Conservation (phyloP, 2,329 filamentous ascomycete species). For the Arachnomyces sp. region DNA sequence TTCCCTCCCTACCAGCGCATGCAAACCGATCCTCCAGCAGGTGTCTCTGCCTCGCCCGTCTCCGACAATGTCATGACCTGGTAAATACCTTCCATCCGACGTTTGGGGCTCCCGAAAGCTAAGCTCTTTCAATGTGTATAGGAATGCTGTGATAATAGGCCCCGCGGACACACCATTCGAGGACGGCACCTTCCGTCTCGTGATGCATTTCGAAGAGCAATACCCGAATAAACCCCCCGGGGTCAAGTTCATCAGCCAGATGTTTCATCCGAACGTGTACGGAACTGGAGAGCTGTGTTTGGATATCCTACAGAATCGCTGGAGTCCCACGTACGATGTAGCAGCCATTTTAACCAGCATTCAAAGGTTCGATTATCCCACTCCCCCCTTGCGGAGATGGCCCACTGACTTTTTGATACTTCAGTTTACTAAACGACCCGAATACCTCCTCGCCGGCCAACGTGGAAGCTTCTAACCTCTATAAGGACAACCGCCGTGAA, state of each 20-base stretch:
- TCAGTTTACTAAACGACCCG: slow-evolving; percentile 87
- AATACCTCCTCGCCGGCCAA: slow-evolving; percentile 98
- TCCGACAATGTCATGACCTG: slow-evolving; percentile 97
- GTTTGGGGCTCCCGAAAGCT: slow-evolving; percentile 15
- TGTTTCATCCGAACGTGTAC: slow-evolving; percentile 99
- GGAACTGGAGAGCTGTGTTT: slow-evolving; percentile 92
- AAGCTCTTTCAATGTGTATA: slow-evolving; percentile 33
- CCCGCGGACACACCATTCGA: slow-evolving; percentile 96
- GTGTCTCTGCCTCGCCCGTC: slow-evolving; percentile 91
- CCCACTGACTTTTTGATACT: slow-evolving; percentile 3
- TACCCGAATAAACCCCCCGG: slow-evolving; percentile 97
- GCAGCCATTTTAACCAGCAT: slow-evolving; percentile 95
- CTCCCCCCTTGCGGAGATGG: background rate
- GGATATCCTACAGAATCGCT: slow-evolving; percentile 94
- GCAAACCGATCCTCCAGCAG: slow-evolving; percentile 96
- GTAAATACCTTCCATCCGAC: slow-evolving; percentile 42
- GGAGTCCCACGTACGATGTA: slow-evolving; percentile 98
- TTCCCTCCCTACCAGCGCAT: slow-evolving; percentile 60
- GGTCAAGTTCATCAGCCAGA: slow-evolving; percentile 97
- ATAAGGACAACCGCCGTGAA: slow-evolving; percentile 96
- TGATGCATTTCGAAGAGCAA: slow-evolving; percentile 99
- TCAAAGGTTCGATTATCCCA: slow-evolving; percentile 61
- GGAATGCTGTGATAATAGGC: slow-evolving; percentile 98
- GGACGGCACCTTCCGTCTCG: slow-evolving; percentile 92
- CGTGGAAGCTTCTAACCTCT: slow-evolving; percentile 94